Evolutionary conservation across 257 asterid species (phyloP).

Genomic region (Solanum rostratum): DNA sequence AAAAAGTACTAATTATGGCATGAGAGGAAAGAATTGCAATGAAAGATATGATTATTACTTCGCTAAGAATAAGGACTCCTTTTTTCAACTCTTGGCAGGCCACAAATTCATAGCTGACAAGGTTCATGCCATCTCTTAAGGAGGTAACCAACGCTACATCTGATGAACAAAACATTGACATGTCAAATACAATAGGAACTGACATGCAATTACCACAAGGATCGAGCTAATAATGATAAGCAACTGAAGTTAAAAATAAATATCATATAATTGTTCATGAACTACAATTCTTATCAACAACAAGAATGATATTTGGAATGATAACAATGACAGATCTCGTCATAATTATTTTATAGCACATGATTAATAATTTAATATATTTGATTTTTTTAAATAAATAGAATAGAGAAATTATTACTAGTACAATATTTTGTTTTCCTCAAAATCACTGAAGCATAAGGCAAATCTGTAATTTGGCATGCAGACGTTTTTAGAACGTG

Average conservation of each 20-base stretch:
- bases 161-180: slow-evolving; percentile 21
- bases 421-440: background rate
- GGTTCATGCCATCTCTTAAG: slow-evolving; percentile 97
- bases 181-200: slow-evolving; percentile 10
- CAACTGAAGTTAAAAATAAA: background rate
- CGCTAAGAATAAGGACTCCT: slow-evolving; percentile 96
- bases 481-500: background rate
- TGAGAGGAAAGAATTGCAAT: background rate
- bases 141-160: slow-evolving; percentile 96
- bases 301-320: background rate
- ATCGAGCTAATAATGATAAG: slow-evolving; percentile 1
- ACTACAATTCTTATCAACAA: background rate
- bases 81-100: slow-evolving; percentile 86
- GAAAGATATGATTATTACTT: slow-evolving; percentile 26
- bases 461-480: background rate
- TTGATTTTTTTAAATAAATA: background rate
- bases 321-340: background rate
- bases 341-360: background rate
- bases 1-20: background rate
- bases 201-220: background rate
- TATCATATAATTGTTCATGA: background rate
- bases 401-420: background rate
- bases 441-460: background rate
- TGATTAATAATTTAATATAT: background rate
- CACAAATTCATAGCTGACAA: slow-evolving; percentile 97